A percentile compares a stretch with the other conserved stretches of the same genome.
Evolutionary conservation across 1,284 basidiomycete genomes (phyloP).

Genomic region (Cryptococcus hybrid): DNA sequence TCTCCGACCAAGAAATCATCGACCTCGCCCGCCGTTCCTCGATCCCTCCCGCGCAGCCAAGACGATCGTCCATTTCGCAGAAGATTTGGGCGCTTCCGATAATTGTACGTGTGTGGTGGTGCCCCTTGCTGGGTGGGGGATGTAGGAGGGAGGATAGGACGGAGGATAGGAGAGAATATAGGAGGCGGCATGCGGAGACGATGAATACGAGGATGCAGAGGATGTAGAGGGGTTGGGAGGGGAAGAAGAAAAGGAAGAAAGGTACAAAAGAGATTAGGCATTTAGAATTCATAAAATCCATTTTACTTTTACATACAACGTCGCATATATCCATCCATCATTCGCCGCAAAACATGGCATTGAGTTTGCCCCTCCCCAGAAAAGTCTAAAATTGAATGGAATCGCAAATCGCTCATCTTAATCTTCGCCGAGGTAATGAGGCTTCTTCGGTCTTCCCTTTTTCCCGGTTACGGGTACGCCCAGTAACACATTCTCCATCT

Average conservation of each 20-base stretch:
- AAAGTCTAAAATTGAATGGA: too few relatives aligned
- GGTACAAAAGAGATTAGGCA: neutral
- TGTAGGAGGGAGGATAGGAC: slow-evolving; percentile 71
- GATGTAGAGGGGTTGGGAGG: slow-evolving; percentile 28
- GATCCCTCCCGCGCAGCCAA: slow-evolving; percentile 80
- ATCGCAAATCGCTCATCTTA: neutral
- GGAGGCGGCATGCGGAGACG: slow-evolving; percentile 63
- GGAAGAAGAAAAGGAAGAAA: neutral
- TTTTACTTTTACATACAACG: neutral
- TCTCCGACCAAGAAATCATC: slow-evolving; percentile 91
- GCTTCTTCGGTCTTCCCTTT: neutral
- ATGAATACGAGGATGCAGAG: slow-evolving; percentile 49
- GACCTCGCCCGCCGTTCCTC: slow-evolving; percentile 75
- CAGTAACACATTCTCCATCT: slow-evolving; percentile 3
- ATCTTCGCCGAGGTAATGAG: neutral
- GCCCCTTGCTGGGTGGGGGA: slow-evolving; percentile 88
- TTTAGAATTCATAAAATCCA: neutral
- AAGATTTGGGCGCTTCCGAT: slow-evolving; percentile 86
- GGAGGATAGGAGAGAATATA: slow-evolving; percentile 73
- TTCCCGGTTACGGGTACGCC: slow-evolving; percentile 1
- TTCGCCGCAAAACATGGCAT: neutral
- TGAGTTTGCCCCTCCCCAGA: neutral
- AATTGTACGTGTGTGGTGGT: slow-evolving; percentile 92
- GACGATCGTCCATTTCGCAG: slow-evolving; percentile 79
- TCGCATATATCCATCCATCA: neutral